Evolutionary conservation across 163 green algal genomes (phyloP).

Genomic region (Chloromonas sp.): DNA sequence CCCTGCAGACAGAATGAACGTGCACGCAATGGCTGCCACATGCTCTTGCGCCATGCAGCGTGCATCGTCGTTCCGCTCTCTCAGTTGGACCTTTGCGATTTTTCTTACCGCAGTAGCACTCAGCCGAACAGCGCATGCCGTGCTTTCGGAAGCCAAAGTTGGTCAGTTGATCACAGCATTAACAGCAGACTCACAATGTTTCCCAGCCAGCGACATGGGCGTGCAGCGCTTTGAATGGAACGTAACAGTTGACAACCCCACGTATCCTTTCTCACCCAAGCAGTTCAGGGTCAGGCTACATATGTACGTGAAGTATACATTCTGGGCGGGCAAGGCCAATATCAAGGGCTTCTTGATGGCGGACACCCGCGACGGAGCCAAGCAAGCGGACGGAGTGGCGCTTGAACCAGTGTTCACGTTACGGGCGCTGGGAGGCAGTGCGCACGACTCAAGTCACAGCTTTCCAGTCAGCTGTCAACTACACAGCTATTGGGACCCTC

Average conservation of each 20-base stretch:
- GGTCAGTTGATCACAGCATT: not conserved
- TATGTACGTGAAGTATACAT: constrained; percentile 8
- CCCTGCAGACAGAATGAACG: too few relatives aligned
- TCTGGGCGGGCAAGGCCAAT: not conserved
- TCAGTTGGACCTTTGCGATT: too few relatives aligned
- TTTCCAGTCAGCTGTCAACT: constrained; percentile 1
- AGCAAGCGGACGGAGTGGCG: not conserved
- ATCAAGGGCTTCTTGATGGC: constrained; percentile 12
- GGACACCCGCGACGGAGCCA: constrained; percentile 6
- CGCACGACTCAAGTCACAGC: not conserved
- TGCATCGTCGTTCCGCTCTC: too few relatives aligned
- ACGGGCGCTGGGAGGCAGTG: not conserved
- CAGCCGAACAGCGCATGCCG: not conserved
- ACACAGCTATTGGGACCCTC: constrained; percentile 18
- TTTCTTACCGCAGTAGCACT: too few relatives aligned
- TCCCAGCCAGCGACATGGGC: constrained; percentile 6
- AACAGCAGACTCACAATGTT: not conserved
- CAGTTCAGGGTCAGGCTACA: not conserved
- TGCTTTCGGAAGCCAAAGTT: not conserved
- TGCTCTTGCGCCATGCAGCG: too few relatives aligned
- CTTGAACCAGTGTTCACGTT: constrained; percentile 6
- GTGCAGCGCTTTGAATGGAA: constrained; percentile 11
- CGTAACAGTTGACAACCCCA: not conserved
- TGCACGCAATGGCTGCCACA: too few relatives aligned
- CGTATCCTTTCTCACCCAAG: constrained; percentile 7